Evolutionary conservation across 495 filamentous ascomycete species (phyloP), one percentile per base, ranked within the genome.

Genomic region (Penicillium verhagenii): DNA sequence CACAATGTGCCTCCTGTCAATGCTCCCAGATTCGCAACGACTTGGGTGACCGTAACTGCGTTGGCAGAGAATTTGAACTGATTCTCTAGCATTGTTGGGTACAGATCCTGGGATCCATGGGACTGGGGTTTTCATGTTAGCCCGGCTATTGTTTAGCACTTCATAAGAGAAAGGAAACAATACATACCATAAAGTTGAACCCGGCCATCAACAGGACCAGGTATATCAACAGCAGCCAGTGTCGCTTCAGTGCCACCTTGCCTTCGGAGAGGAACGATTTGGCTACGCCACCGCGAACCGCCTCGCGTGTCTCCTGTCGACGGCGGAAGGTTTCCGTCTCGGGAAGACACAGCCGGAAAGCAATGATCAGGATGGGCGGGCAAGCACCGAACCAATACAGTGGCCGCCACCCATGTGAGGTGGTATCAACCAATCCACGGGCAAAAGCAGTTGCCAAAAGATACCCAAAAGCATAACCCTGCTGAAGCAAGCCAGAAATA

Each of bases 81-180:
- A 61, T 85, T 87, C 47, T 81, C 65, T 11, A 96, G 69, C 83
- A 96, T 85, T 11, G 89, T 92, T 0, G 92, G 92, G 66, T 96
- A 96, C 18, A 96, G 73, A 71, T 96, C 92, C 69, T 96, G 92
- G 4, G 88, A 92, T 55, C 92, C 92, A 64, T 96, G 92, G 20
- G 89, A 91, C 64, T 67, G 25, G 25, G 35, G 10, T 16, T 6
- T 26, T 13, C 2, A 11, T 37, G 44, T 50, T 47, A 53, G 51
- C 16, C 20, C 3, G 19, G 10, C 16, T 2, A 16, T 26, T 5
- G 40, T 6, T 24, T 6, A 13, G 18, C 24, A 6, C 6, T 4
- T 20, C n/a, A 20, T 19, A 47, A 29, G 2, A 9, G 10, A 24
- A 16, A 11, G n/a, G n/a, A n/a, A n/a, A n/a, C n/a, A 39, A 20